These are phyloP conservation scores for Nephelium lappaceum DNA, from an alignment of 345 rosid species.

Conservation along the genomic window DNA sequence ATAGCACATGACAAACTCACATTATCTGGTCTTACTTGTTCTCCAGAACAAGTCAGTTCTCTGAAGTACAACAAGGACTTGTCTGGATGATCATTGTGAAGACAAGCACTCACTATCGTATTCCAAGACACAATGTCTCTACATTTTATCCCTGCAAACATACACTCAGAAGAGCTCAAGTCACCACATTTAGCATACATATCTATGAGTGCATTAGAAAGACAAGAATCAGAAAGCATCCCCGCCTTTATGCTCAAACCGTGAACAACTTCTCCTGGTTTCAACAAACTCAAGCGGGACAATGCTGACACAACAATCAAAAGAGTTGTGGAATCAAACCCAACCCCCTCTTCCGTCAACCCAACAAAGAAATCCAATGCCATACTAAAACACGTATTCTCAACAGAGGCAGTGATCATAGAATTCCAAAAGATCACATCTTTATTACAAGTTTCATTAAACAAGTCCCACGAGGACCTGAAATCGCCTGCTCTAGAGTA, in stretches of 20 bases:
- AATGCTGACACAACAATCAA: constrained; percentile 48
- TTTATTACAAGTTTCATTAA: constrained; percentile 41
- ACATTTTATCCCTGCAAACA: constrained; percentile 37
- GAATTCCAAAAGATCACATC: constrained; percentile 65
- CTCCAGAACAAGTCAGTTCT: constrained; percentile 41
- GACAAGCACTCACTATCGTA: constrained; percentile 53
- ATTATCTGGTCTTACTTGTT: constrained; percentile 36
- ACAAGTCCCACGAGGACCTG: constrained; percentile 37
- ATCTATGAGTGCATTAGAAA: constrained; percentile 56
- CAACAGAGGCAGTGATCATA: constrained; percentile 54
- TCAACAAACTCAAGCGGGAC: constrained; percentile 25
- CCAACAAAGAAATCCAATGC: constrained; percentile 40
- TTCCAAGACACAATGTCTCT: constrained; percentile 70
- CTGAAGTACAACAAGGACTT: constrained; percentile 47
- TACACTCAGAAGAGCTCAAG: constrained; percentile 43
- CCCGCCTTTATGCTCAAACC: constrained; percentile 50
- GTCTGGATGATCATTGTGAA: constrained; percentile 39
- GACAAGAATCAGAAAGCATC: constrained; percentile 38
- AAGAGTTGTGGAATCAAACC: constrained; percentile 59
- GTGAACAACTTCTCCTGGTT: constrained; percentile 41
- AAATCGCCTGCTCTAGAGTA: constrained; percentile 48
- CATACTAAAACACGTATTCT: constrained; percentile 35
- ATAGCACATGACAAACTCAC: constrained; percentile 52
- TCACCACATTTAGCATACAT: constrained; percentile 63
- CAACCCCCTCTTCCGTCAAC: constrained; percentile 42